phyloP scores from a whole-genome alignment of 169 alveolate genomes.

The Theileria parva region DNA sequence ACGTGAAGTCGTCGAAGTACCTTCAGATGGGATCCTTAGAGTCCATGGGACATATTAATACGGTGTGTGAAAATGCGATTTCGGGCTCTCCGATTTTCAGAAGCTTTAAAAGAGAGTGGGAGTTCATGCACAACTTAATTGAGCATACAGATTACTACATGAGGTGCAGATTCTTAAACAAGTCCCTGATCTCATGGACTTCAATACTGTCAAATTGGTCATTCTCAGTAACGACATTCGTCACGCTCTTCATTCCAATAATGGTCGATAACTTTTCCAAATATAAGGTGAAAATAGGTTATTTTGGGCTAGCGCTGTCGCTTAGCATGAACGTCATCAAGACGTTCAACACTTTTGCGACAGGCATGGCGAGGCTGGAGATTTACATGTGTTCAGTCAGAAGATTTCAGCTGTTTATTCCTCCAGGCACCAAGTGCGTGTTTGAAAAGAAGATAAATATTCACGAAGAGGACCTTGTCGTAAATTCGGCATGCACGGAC shows the following conservation, averaged over 20 bases:
- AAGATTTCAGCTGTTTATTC: slow-evolving; percentile 15
- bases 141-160: slow-evolving; percentile 22
- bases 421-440: slow-evolving; percentile 7
- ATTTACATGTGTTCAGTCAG: slow-evolving; percentile 9
- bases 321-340: slow-evolving; percentile 1
- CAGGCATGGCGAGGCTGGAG: slow-evolving; percentile 6
- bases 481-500: neutral
- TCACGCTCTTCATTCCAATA: slow-evolving; percentile 15
- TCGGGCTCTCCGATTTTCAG: slow-evolving; percentile 43
- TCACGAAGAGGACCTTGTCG: slow-evolving; percentile 14
- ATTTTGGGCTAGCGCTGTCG: slow-evolving; percentile 11
- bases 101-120: slow-evolving; percentile 41
- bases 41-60: slow-evolving; percentile 23
- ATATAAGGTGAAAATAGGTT: neutral
- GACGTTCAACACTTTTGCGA: neutral
- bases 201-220: slow-evolving; percentile 20
- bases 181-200: slow-evolving; percentile 39
- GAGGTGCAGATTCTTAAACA: slow-evolving; percentile 25
- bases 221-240: neutral
- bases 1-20: slow-evolving; percentile 32
- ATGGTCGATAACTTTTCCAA: neutral
- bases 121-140: slow-evolving; percentile 26
- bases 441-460: slow-evolving; percentile 12
- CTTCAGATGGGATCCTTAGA: slow-evolving; percentile 38
- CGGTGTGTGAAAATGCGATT: slow-evolving; percentile 40